Percentiles rank a stretch among this genome's conserved stretches.
These are phyloP conservation scores for Eucalyptus cloeziana DNA, from an alignment of 345 rosid species.

Conservation along the genomic window DNA sequence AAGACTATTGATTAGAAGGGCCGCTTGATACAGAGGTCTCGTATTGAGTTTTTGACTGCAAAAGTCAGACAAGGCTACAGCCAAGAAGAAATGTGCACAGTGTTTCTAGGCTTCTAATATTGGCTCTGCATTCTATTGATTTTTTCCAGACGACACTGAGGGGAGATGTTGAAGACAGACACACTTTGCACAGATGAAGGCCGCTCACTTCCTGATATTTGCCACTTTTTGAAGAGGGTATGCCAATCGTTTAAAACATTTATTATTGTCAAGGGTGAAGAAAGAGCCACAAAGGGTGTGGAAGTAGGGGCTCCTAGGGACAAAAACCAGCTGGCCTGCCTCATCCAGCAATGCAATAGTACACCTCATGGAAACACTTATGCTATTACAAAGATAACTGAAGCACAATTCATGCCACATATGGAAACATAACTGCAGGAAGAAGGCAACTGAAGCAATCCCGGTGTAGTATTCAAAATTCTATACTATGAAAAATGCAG, in stretches of 20 bases:
- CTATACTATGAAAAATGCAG: neutral
- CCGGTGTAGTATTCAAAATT: neutral
- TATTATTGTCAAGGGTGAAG: neutral
- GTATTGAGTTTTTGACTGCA: neutral
- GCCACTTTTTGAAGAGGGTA: neutral
- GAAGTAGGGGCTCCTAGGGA: neutral
- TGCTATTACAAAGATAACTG: fast-evolving
- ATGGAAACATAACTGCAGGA: neutral
- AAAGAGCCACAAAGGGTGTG: neutral
- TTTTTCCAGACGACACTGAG: neutral
- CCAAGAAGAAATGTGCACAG: neutral
- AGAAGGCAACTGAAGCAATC: neutral
- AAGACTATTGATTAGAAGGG: neutral
- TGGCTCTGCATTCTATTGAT: neutral
- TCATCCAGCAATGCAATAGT: neutral
- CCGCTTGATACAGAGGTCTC: neutral
- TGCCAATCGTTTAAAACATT: neutral
- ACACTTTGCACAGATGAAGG: neutral
- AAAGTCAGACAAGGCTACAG: neutral
- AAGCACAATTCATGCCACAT: neutral
- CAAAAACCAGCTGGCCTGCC: neutral
- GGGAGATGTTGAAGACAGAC: neutral
- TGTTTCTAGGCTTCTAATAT: neutral
- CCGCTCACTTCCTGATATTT: neutral
- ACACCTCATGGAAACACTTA: neutral